Conservation (phyloP, 352 stramenopile genomes). For the Phytophthora rubi region DNA sequence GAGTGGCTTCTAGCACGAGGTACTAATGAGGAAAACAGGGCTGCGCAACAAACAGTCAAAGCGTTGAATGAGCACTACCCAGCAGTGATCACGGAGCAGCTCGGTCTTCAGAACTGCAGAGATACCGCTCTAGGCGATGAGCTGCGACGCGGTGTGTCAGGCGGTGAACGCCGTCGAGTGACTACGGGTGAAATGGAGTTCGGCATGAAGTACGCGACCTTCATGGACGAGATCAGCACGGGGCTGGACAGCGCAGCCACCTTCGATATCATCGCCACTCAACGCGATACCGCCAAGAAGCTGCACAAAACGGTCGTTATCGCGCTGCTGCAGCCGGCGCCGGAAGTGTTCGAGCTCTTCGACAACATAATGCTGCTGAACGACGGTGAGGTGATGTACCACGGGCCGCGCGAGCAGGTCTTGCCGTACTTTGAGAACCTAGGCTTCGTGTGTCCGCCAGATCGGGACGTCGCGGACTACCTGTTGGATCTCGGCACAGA, state of each 20-base stretch:
- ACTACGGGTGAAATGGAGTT: constrained; percentile 44
- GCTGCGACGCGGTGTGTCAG: constrained; percentile 57
- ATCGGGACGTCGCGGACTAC: constrained; percentile 48
- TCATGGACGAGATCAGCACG: constrained; percentile 90
- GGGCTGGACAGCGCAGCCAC: constrained; percentile 89
- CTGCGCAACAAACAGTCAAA: constrained; percentile 11
- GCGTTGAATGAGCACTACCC: constrained; percentile 29
- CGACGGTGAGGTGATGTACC: constrained; percentile 56
- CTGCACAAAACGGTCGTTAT: constrained; percentile 60
- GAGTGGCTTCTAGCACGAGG: constrained; percentile 28
- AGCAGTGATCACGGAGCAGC: constrained; percentile 25
- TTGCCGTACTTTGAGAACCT: constrained; percentile 53
- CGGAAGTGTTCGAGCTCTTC: constrained; percentile 92
- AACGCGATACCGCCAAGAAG: constrained; percentile 43
- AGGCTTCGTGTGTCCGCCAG: constrained; percentile 48
- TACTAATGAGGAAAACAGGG: constrained; percentile 18
- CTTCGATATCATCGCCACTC: constrained; percentile 82
- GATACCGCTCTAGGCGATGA: constrained; percentile 53
- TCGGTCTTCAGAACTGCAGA: constrained; percentile 38
- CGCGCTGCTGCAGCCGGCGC: constrained; percentile 84
- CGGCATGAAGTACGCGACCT: constrained; percentile 60
- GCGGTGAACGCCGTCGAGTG: constrained; percentile 74
- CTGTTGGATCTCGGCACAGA: constrained; percentile 48
- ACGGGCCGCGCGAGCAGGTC: constrained; percentile 40
- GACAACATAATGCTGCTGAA: constrained; percentile 80